Evolutionary conservation across 495 filamentous ascomycete species (phyloP).

Genomic region (Geoglossum glabrum): DNA sequence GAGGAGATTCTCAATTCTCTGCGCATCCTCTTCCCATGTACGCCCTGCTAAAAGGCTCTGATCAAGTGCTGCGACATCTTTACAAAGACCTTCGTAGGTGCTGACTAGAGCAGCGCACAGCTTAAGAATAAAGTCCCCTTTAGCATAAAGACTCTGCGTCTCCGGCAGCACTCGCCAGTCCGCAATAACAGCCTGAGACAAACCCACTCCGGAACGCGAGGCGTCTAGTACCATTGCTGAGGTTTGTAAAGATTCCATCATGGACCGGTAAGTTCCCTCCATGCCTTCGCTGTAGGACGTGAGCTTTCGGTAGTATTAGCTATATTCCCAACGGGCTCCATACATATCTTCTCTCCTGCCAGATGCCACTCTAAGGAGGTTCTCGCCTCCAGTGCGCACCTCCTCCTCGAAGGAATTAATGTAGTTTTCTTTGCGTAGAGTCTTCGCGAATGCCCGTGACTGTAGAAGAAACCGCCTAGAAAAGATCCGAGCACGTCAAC

Average conservation of each 20-base stretch:
- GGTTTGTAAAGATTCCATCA: neutral
- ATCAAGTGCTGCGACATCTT: neutral
- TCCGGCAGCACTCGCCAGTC: neutral
- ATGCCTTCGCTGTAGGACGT: neutral
- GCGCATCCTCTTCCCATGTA: conserved; percentile 5
- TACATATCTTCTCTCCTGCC: neutral
- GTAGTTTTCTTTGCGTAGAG: neutral
- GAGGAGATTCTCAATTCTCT: conserved; percentile 5
- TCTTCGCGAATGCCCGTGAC: neutral
- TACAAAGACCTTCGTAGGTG: conserved; percentile 5
- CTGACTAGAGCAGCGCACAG: conserved; percentile 4
- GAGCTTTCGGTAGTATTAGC: neutral
- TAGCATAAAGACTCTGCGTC: neutral
- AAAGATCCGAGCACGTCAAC: neutral
- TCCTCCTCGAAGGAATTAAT: neutral
- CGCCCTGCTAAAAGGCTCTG: neutral
- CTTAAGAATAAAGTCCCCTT: neutral
- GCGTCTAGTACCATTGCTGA: neutral
- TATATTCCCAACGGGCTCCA: neutral
- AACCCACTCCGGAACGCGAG: neutral
- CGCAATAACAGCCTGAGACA: neutral
- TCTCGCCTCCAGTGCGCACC: neutral
- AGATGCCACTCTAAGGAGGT: neutral
- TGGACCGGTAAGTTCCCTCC: neutral
- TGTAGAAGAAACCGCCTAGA: neutral